Evolutionary conservation across 805 yeast species (phyloP), one percentile per base, ranked within the genome.

Genomic region (Saccharomycopsis selenospora): DNA sequence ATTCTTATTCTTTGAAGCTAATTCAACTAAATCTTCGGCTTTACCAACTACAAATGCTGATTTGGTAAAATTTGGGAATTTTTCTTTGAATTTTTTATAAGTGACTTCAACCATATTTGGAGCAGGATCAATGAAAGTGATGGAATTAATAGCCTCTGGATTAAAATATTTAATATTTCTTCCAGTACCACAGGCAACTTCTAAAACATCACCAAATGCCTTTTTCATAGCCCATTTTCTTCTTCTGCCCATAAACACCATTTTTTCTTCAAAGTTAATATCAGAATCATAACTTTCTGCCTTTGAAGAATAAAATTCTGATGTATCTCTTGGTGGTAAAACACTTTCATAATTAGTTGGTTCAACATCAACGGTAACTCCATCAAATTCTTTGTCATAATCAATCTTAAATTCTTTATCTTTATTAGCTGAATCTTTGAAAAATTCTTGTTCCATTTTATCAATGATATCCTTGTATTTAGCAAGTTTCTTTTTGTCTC

Each of bases 121-220:
- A 0, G 97, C 85, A 1, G 96, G 76, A 63, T 93, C 99, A 43
- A 90, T 66, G 57, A 85, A 87, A 0, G 98, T 91, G 33, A 87
- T 75, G 0, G 96, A 84, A 43, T 75, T 72, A 26, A 91, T 67
- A 24, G 69, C 61, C 1, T 75, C 71, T 18, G 80, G 75, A 46
- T 81, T 74, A 56, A 88, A 66, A 61, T 82, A 90, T 43, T 82
- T 80, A 49, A 91, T 75, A 61, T 93, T 93, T 64, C 98, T 75
- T 4, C 99, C 98, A 0, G 99, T 93, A 50, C 99, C 99, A 61
- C 95, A 86, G 0, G 97, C 83, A 8, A 91, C 93, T 64, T 93
- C 99, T 49, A 93, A 68, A 1, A 89, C 96, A 61, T 93, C 96
- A 20, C 99, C 99, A 50, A 71, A 68, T 44, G 82, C 75, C 53